Percentiles rank a stretch among this genome's conserved stretches.
Evolutionary conservation across 2,329 filamentous ascomycete species (phyloP).

Genomic region (Nothopassalora personata): DNA sequence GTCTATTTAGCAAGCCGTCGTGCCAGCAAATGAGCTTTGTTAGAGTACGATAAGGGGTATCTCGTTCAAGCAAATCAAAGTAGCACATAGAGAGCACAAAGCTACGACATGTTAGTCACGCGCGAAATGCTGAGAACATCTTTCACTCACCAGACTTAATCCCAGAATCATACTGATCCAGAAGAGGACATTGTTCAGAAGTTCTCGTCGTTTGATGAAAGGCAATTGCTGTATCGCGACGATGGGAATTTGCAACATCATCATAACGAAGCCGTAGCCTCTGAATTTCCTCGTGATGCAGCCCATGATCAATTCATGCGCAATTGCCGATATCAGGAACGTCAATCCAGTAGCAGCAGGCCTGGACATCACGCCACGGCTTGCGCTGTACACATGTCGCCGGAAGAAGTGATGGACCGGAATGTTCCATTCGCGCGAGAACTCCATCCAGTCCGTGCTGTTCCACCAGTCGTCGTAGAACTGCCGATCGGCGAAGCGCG

Average conservation of each 20-base stretch:
- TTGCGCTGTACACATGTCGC: conserved; percentile 86
- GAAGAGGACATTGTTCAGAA: conserved; percentile 57
- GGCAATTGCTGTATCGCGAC: conserved; percentile 81
- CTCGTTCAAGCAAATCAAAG: conserved; percentile 34
- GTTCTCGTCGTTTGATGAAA: conserved; percentile 67
- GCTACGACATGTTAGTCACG: conserved; percentile 35
- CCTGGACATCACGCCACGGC: conserved; percentile 64
- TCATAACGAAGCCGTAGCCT: conserved; percentile 87
- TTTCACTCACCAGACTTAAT: conserved; percentile 30
- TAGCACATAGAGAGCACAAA: conserved; percentile 57
- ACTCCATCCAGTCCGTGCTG: conserved; percentile 85
- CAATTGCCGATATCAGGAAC: conserved; percentile 81
- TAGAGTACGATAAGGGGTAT: background rate
- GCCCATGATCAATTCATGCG: conserved; percentile 93
- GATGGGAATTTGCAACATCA: conserved; percentile 96
- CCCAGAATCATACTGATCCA: conserved; percentile 35
- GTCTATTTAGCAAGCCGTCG: background rate
- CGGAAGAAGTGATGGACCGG: conserved; percentile 94
- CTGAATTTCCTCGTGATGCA: conserved; percentile 96
- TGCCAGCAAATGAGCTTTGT: background rate
- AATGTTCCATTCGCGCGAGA: conserved; percentile 86
- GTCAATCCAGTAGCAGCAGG: conserved; percentile 79
- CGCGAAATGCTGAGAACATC: background rate
- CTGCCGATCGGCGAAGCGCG: conserved; percentile 79
- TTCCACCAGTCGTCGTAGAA: conserved; percentile 81